Base-by-base conservation (phyloP, 2,329 filamentous ascomycete species). In the Aureobasidium sp. region DNA sequence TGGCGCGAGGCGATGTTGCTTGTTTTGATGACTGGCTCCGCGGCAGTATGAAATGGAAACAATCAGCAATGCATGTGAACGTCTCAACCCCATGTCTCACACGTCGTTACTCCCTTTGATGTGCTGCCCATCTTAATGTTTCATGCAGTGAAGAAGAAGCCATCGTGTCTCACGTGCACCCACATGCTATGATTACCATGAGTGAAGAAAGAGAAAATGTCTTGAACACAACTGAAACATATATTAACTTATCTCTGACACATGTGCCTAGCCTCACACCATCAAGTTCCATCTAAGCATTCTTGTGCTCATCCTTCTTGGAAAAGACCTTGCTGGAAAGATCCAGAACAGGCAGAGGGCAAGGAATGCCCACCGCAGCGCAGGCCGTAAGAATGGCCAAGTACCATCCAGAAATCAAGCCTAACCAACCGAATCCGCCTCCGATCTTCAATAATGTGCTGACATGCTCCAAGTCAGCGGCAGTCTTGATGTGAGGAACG, bases 361-460 rank as follows among this genome's bases (percentile, higher is more conserved):
- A 58, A 12, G 61, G 61, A 5, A 62, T 55, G 14, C 59, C 58
- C 3, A 61, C 60, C 21, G 61, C 53, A 24, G 60, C 61, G 29
- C 59, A 61, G 35, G 58, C 59, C 25, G 57, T 57, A 8, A 61
- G 17, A 14, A 62, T 57, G 2, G 58, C 56, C 10, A 62, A 54
- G 50, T 62, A 62, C 62, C 62, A 64, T 22, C 63, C 63, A n/a
- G 39, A 55, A 5, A 64, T 21, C 22, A 60, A 17, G 2, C 59
- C 58, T 14, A 64, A 44, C 38, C 62, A 58, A 3, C 60, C 62
- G 37, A 64, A 64, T 5, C 63, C 62, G 14, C 63, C 62, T 6
- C 52, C 63, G 29, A 63, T 55, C 39, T 61, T 59, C 6, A 64
- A 29, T 25, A 63, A 38, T 6, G 41, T 51, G 11, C 52, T 11